Percentiles rank a stretch among this genome's conserved stretches.
Conservation (phyloP, 495 filamentous ascomycete genomes). For the Aspergillus heteromorphus region DNA sequence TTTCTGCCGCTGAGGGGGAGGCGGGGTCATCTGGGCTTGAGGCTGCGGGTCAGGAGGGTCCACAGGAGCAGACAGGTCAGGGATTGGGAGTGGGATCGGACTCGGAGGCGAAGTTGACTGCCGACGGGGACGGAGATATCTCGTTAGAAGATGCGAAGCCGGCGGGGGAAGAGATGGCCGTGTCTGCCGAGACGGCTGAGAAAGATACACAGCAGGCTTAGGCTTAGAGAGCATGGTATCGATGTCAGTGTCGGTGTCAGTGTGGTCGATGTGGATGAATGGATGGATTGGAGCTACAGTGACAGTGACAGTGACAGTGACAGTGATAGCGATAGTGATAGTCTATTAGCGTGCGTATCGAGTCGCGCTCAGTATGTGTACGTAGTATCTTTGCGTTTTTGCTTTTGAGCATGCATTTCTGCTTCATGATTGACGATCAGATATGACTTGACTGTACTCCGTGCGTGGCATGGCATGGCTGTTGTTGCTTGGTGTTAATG, state of each 20-base stretch:
- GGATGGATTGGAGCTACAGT: too few species aligned
- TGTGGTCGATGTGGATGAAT: too few species aligned
- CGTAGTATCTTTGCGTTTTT: neutral
- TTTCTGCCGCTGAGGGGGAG: slow-evolving; percentile 18
- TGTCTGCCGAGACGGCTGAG: slow-evolving; percentile 1
- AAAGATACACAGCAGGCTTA: slow-evolving; percentile 1
- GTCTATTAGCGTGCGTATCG: neutral
- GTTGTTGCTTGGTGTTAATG: neutral
- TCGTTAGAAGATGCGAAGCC: slow-evolving; percentile 30
- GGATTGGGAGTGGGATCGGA: neutral
- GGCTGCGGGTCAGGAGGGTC: neutral
- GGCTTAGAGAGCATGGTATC: neutral
- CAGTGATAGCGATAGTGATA: too few species aligned
- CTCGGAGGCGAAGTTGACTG: neutral
- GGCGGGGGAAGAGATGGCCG: slow-evolving; percentile 3
- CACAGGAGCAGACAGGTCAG: slow-evolving; percentile 9
- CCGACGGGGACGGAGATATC: slow-evolving; percentile 41
- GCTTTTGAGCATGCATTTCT: neutral
- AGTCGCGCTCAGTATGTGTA: neutral
- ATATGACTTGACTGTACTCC: slow-evolving; percentile 8
- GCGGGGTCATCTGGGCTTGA: neutral
- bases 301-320: too few species aligned
- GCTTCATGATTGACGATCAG: slow-evolving; percentile 28
- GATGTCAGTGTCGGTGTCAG: too few species aligned
- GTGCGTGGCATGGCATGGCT: neutral